Evolutionary conservation across 257 asterid species (phyloP), one percentile per base, ranked within the genome.

Genomic region (Asclepias syriaca): DNA sequence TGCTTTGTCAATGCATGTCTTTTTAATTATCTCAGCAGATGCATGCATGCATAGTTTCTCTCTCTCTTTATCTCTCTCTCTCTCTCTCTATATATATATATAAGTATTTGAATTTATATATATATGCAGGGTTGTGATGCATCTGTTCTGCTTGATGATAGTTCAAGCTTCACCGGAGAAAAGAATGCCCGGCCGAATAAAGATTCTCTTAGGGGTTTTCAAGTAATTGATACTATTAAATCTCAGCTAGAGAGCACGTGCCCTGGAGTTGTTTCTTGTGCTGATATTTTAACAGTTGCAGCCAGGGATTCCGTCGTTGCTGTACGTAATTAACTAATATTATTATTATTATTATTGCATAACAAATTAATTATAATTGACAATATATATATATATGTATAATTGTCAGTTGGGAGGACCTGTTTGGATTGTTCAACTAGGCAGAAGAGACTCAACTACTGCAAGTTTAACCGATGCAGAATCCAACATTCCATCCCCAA

Each of bases 41-140:
- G 12, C 64, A 8, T 56, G n/a, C 58, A 48, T 58, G 48, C 40
- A 46, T 58, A 18, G n/a, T 45, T 40, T 45, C n/a, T 37, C n/a
- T n/a, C n/a, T n/a, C n/a, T n/a, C n/a, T n/a, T n/a, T n/a, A n/a
- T n/a, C n/a, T n/a, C n/a, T n/a, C n/a, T n/a, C n/a, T n/a, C n/a
- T n/a, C n/a, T n/a, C n/a, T 49, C 12, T 49, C 0, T 49, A 49
- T 45, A 58, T n/a, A 5, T 14, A 10, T 34, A 34, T 34, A 34
- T 34, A 2, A 34, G 39, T 4, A 43, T 43, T 43, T 43, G 11
- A 43, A 43, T 34, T 3, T 3, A 34, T 34, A 34, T 34, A 34
- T 34, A 34, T 34, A 34, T 34, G 51, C 72, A 89, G 96, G 96
- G 96, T 40, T 89, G 96, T 63, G 96, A 89, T 77, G 96, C 78